A percentile compares a stretch with the other conserved stretches of the same genome.
Evolutionary conservation across 2,329 filamentous ascomycete genomes (phyloP).

Genomic region (Parastagonospora nodorum): DNA sequence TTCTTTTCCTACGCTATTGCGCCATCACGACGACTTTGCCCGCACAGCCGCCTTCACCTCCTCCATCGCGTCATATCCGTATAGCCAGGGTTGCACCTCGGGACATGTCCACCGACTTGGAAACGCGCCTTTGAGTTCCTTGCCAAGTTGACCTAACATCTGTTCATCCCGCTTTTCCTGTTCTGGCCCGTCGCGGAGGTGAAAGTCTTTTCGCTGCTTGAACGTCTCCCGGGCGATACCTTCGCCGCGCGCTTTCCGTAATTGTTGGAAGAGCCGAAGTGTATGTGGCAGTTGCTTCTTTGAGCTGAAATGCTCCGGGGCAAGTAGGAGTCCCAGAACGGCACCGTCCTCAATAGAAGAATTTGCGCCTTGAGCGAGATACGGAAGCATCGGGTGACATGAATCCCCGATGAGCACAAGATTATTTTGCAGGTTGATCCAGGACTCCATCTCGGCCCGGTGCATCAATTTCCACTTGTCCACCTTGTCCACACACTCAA

Average conservation of each 20-base stretch:
- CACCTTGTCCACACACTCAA: conserved; percentile 59
- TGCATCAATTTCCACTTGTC: conserved; percentile 75
- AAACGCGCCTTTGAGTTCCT: conserved; percentile 53
- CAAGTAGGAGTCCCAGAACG: conserved; percentile 63
- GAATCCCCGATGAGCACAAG: conserved; percentile 53
- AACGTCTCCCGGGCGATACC: conserved; percentile 68
- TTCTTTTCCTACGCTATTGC: no score
- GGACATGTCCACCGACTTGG: conserved; percentile 62
- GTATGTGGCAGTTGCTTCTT: conserved; percentile 40
- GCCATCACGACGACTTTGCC: no score
- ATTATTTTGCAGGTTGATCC: conserved; percentile 57
- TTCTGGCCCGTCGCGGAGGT: conserved; percentile 57
- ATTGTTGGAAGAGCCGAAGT: conserved; percentile 50
- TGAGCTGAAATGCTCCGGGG: conserved; percentile 16
- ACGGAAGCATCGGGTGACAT: conserved; percentile 43
- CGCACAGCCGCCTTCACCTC: conserved; percentile 19
- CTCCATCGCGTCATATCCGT: conserved; percentile 40
- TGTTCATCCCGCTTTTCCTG: conserved; percentile 63
- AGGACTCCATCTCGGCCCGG: conserved; percentile 40
- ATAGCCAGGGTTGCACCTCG: conserved; percentile 42
- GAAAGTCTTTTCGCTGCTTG: conserved; percentile 50
- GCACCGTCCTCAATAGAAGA: conserved; percentile 71
- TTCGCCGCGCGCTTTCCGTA: conserved; percentile 56
- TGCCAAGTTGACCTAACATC: conserved; percentile 60
- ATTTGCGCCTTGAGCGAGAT: conserved; percentile 59